These are phyloP conservation scores for Phytophthora tentaculata DNA, from an alignment of 352 stramenopile species.

Conservation along the genomic window DNA sequence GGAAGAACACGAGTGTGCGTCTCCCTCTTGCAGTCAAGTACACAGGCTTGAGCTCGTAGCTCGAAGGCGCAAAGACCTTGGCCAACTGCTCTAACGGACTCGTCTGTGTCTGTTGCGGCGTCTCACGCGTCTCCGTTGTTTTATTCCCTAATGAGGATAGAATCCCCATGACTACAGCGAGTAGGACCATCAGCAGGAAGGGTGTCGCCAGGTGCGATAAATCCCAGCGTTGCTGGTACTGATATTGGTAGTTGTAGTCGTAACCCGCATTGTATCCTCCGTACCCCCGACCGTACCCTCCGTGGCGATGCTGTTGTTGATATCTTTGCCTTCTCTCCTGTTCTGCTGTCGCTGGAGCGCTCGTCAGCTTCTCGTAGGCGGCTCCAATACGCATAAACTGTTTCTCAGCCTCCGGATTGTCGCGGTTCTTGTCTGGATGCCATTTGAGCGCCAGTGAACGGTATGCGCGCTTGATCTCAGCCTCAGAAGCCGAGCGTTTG, in stretches of 20 bases:
- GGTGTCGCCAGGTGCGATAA: conserved; percentile 48
- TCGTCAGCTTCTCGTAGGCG: conserved; percentile 72
- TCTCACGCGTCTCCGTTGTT: conserved; percentile 12
- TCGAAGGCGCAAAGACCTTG: conserved; percentile 74
- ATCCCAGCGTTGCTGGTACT: conserved; percentile 30
- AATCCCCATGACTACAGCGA: conserved; percentile 51
- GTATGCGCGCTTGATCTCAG: conserved; percentile 88
- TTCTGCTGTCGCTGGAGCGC: conserved; percentile 11
- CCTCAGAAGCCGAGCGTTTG: conserved; percentile 62
- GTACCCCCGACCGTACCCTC: conserved; percentile 7
- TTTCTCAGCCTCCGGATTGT: conserved; percentile 67
- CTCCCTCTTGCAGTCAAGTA: conserved; percentile 70
- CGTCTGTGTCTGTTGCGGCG: conserved; percentile 4
- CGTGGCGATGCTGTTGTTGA: conserved; percentile 53
- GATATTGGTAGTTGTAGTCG: conserved; percentile 36
- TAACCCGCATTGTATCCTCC: conserved; percentile 4
- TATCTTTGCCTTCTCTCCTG: conserved; percentile 33
- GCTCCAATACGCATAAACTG: conserved; percentile 80
- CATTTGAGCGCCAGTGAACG: conserved; percentile 87
- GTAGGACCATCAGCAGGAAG: conserved; percentile 54
- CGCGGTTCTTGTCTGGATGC: conserved; percentile 91
- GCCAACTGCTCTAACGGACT: conserved; percentile 61
- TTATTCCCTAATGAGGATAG: conserved; percentile 46
- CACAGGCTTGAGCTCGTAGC: conserved; percentile 66
- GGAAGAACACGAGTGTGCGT: conserved; percentile 71